Conservation (phyloP, 345 rosid genomes). For the Lepidium aucheri region DNA sequence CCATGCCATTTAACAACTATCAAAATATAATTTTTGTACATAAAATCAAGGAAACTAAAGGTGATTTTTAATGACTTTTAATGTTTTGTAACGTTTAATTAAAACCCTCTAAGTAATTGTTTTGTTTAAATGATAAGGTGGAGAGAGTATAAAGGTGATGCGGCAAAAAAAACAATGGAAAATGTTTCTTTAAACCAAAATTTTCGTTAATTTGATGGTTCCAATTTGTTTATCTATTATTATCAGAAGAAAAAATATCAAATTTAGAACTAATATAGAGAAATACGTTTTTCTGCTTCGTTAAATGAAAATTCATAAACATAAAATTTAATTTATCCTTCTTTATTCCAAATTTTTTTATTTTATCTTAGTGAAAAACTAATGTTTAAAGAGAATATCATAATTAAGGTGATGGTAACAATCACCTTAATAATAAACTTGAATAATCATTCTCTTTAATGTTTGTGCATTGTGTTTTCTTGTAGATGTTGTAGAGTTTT, state of each 20-base stretch:
- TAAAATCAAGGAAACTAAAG: constrained; percentile 28
- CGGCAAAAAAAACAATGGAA: constrained; percentile 18
- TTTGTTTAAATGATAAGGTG: constrained; percentile 20
- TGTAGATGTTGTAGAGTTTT: not conserved
- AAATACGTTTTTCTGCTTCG: not conserved
- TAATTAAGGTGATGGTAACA: not conserved
- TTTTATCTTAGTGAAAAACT: not conserved
- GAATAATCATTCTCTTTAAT: too few species aligned
- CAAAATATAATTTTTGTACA: too few species aligned
- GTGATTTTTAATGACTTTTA: too few species aligned
- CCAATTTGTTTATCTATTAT: constrained; percentile 5
- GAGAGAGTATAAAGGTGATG: constrained; percentile 18
- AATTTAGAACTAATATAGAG: constrained; percentile 7
- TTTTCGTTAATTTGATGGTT: constrained; percentile 36
- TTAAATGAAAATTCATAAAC: not conserved
- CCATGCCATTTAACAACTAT: too few species aligned
- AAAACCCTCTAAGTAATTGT: too few species aligned
- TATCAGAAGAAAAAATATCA: constrained; percentile 11
- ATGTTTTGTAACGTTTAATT: too few species aligned
- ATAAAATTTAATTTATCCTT: not conserved
- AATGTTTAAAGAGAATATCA: not conserved
- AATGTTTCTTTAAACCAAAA: constrained; percentile 27
- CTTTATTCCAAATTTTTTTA: not conserved
- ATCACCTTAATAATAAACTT: too few species aligned
- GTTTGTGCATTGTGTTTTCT: not conserved